A percentile compares a stretch with the other conserved stretches of the same genome.
phyloP scores from a whole-genome alignment of 768 basidiomycete genomes.

The Tephrocybe sp. region DNA sequence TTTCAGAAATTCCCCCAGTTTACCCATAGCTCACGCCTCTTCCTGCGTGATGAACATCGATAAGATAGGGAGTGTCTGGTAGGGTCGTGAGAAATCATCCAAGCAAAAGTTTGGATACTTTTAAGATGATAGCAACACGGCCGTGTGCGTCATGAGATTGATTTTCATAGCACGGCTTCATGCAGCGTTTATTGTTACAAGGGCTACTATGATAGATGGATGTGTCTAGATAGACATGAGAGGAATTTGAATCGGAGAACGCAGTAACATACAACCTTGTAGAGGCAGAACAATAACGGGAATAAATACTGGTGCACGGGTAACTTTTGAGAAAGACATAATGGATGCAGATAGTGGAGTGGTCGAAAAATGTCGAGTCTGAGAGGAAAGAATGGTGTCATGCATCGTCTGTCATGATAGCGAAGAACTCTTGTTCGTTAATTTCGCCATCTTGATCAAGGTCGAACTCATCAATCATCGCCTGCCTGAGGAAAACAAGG shows the following conservation, averaged over 20 bases:
- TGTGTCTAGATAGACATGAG: slow-evolving; percentile 3
- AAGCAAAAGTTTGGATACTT: too few species aligned
- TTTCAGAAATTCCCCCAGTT: too few species aligned
- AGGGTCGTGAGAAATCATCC: background rate
- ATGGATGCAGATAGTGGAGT: slow-evolving; percentile 6
- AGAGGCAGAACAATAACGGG: slow-evolving; percentile 5
- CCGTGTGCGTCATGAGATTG: too few species aligned
- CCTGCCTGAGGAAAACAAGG: slow-evolving; percentile 60
- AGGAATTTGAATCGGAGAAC: background rate
- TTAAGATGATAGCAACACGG: too few species aligned
- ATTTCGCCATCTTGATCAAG: slow-evolving; percentile 98
- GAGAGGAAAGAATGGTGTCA: slow-evolving; percentile 25
- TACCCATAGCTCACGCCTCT: too few species aligned
- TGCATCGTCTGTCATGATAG: slow-evolving; percentile 94
- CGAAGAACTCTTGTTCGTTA: slow-evolving; percentile 93
- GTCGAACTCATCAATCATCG: slow-evolving; percentile 99
- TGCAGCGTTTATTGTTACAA: slow-evolving; percentile 7
- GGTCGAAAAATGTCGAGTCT: background rate
- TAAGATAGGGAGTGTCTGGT: too few species aligned
- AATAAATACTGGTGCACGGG: slow-evolving; percentile 9
- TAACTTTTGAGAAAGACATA: slow-evolving; percentile 10
- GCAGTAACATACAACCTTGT: slow-evolving; percentile 7
- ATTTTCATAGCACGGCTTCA: background rate
- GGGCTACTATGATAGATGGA: slow-evolving; percentile 7
- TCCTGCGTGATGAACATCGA: too few species aligned